Percentiles rank a stretch among this genome's conserved stretches.
Evolutionary conservation across 2,329 filamentous ascomycete genomes (phyloP).

Genomic region (Scedosporium apiospermum): DNA sequence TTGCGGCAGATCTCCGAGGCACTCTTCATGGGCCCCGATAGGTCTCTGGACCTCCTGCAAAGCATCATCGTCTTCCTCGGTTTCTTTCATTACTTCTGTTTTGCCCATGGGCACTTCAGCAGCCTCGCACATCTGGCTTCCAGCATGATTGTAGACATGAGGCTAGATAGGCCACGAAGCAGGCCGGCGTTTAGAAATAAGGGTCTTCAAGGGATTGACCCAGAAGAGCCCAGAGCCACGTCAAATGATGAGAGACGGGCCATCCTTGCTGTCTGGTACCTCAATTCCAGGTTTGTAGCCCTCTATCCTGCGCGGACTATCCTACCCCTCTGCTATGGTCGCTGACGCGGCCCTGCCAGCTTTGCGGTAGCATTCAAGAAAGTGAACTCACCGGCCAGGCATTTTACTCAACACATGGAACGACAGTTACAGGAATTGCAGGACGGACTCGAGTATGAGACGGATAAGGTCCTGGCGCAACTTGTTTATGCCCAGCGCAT

Average conservation of each 20-base stretch:
- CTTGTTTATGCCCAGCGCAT: constrained; percentile 8
- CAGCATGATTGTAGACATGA: constrained; percentile 10
- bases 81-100: constrained; percentile 11
- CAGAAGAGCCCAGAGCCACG: constrained; percentile 5
- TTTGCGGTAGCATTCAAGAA: constrained; percentile 9
- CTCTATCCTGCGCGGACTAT: neutral
- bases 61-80: constrained; percentile 9
- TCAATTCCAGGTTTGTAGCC: constrained; percentile 9
- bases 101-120: constrained; percentile 10
- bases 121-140: constrained; percentile 9
- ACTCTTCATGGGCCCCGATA: constrained; percentile 6
- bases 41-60: constrained; percentile 9
- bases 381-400: constrained; percentile 8
- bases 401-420: constrained; percentile 10
- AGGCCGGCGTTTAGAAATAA: constrained; percentile 6
- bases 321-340: neutral
- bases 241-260: constrained; percentile 10
- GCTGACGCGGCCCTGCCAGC: constrained; percentile 1
- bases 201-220: constrained; percentile 7
- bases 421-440: constrained; percentile 8
- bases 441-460: constrained; percentile 7
- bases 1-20: constrained; percentile 8
- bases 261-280: constrained; percentile 10
- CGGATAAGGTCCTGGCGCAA: constrained; percentile 8
- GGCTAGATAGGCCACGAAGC: constrained; percentile 8